A percentile compares a stretch with the other conserved stretches of the same genome.
phyloP scores from a whole-genome alignment of 164 flowering plant species.

The Stephania yunnanensis region DNA sequence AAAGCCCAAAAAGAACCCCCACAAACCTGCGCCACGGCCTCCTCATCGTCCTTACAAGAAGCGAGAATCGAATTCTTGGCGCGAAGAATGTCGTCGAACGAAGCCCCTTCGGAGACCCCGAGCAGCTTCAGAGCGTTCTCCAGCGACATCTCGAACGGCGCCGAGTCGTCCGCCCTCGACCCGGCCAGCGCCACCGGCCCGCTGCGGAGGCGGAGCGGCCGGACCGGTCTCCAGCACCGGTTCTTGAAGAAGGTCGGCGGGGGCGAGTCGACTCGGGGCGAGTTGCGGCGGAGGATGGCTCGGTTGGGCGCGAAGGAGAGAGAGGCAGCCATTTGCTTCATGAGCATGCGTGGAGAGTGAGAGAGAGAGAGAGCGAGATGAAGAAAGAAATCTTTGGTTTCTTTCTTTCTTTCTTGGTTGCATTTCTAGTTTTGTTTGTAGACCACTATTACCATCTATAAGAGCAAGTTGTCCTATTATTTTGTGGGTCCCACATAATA shows the following conservation, averaged over 20 bases:
- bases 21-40: slow-evolving; percentile 60
- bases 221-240: slow-evolving; percentile 10
- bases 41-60: slow-evolving; percentile 64
- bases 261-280: not conserved
- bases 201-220: slow-evolving; percentile 17
- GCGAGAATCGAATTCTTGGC: slow-evolving; percentile 76
- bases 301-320: slow-evolving; percentile 29
- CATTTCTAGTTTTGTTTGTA: too few relatives aligned
- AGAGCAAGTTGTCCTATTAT: not conserved
- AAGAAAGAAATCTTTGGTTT: too few relatives aligned
- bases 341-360: not conserved
- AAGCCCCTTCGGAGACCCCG: slow-evolving; percentile 74
- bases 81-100: slow-evolving; percentile 81
- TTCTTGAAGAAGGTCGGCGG: not conserved
- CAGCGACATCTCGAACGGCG: slow-evolving; percentile 79
- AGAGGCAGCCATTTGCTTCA: slow-evolving; percentile 26
- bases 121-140: slow-evolving; percentile 84
- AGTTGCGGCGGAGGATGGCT: slow-evolving; percentile 4
- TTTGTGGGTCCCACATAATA: not conserved
- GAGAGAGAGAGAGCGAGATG: too few relatives aligned
- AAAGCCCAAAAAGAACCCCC: not conserved
- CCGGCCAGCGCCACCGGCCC: slow-evolving; percentile 15
- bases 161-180: slow-evolving; percentile 58
- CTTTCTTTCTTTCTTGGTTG: not conserved
- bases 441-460: not conserved